Evolutionary conservation across 2,329 filamentous ascomycete species (phyloP), one percentile per base, ranked within the genome.

Genomic region (Botrytis porri): DNA sequence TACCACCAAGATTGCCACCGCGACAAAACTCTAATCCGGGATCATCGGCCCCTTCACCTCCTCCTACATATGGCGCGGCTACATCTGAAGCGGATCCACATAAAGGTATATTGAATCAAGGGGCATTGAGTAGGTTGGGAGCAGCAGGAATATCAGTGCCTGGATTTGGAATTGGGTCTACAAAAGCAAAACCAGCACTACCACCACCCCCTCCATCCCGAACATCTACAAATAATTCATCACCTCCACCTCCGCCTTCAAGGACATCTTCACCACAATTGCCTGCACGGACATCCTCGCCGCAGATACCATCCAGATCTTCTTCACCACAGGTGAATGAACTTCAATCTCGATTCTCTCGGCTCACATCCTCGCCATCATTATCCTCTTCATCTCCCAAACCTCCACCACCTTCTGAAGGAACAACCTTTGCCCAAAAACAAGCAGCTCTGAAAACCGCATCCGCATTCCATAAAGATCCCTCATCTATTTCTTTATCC

Each of bases 101-200:
- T 54, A 78, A 73, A 65, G 80, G 78, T 39, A 77, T 80, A 66
- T 75, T 82, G 43, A 81, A 81, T 60, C 80, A 81, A 73, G 85
- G 84, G 12, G 86, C 90, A 10, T 78, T 88, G 54, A 84, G 83
- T 59, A 85, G 89, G 71, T 82, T 93, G 20, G 85, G 86, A 6
- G 85, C 86, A 75, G 88, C 90, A 32, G 91, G 90, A 20, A 83
- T 93, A 8, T 89, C 87, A 5, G 89, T 93, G 0, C 88, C 90
- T n/a, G 88, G 86, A 0, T 84, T 93, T 54, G 88, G 87, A 25
- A 91, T 92, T 74, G 87, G 87, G 4, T 79, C 77, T 73, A 75
- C 78, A 71, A 75, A 77, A 37, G 79, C 73, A 80, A 83, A 82
- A 81, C 64, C 82, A 57, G 71, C 79, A 54, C 29, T 79, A 72